phyloP scores from a whole-genome alignment of 306 rosid species.

The Senna tora region DNA sequence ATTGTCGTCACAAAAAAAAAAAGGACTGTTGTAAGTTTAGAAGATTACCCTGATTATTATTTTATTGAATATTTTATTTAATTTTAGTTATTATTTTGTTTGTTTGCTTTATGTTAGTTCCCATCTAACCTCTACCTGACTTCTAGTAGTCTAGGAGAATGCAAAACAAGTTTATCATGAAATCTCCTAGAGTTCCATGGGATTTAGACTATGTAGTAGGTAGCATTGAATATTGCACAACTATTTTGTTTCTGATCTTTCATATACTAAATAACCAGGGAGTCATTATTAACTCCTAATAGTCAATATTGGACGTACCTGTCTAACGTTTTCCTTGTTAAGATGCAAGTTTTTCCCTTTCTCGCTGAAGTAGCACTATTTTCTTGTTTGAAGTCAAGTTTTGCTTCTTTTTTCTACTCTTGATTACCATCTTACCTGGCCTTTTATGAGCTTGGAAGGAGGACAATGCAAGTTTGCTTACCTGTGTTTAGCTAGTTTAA shows the following conservation, averaged over 20 bases:
- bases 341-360: conserved; percentile 21
- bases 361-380: neutral
- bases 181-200: conserved; percentile 6
- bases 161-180: neutral
- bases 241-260: conserved; percentile 29
- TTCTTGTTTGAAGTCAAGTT: neutral
- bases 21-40: neutral
- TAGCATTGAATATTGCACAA: conserved; percentile 15
- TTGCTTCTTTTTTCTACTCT: neutral
- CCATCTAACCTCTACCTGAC: neutral
- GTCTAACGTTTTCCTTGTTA: neutral
- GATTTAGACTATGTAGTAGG: too few relatives aligned
- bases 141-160: neutral
- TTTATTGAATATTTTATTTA: too few relatives aligned
- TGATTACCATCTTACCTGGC: too few relatives aligned
- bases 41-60: neutral
- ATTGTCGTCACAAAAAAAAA: too few relatives aligned
- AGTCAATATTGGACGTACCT: conserved; percentile 1
- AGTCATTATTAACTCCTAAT: neutral
- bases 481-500: neutral
- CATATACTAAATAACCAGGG: conserved; percentile 17
- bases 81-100: neutral
- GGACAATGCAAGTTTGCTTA: neutral
- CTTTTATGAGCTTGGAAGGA: too few relatives aligned
- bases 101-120: neutral